Percentiles rank a stretch among this genome's conserved stretches.
Conservation (phyloP, 352 stramenopile species). For the Phytophthora hibernalis region DNA sequence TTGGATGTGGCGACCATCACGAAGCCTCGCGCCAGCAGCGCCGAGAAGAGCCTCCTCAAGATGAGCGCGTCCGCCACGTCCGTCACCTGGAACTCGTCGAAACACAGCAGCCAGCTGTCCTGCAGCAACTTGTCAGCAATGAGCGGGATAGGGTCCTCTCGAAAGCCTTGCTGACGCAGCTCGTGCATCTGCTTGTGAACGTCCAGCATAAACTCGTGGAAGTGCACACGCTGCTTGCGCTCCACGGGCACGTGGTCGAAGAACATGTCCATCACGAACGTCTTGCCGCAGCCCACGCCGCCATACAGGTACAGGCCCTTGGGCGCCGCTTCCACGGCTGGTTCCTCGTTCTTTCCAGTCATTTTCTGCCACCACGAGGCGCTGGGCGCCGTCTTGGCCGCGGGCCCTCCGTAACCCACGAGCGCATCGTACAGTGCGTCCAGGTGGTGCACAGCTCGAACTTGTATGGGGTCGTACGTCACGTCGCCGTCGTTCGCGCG, state of each 20-base stretch:
- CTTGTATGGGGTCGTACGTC: conserved; percentile 76
- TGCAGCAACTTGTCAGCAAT: conserved; percentile 89
- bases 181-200: conserved; percentile 96
- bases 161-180: conserved; percentile 89
- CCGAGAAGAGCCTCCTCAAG: conserved; percentile 92
- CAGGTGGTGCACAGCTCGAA: conserved; percentile 69
- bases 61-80: conserved; percentile 98
- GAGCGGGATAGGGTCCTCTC: conserved; percentile 79
- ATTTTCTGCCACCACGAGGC: conserved; percentile 68
- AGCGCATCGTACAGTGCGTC: conserved; percentile 68
- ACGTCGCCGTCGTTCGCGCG: conserved; percentile 57
- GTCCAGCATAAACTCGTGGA: conserved; percentile 98
- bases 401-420: conserved; percentile 59
- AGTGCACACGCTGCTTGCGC: conserved; percentile 94
- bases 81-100: conserved; percentile 99
- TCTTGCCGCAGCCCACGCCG: conserved; percentile 96
- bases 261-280: conserved; percentile 98
- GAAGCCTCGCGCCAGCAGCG: conserved; percentile 90
- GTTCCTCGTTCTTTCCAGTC: conserved; percentile 35
- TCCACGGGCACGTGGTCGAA: conserved; percentile 82
- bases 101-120: conserved; percentile 94
- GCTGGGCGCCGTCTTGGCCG: conserved; percentile 1
- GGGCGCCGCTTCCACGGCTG: conserved; percentile 47
- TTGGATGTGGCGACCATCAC: conserved; percentile 98
- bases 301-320: conserved; percentile 97